A percentile compares a stretch with the other conserved stretches of the same genome.
Evolutionary conservation across 176 grass and related monocot species (phyloP).

Genomic region (Tillandsia leiboldiana): DNA sequence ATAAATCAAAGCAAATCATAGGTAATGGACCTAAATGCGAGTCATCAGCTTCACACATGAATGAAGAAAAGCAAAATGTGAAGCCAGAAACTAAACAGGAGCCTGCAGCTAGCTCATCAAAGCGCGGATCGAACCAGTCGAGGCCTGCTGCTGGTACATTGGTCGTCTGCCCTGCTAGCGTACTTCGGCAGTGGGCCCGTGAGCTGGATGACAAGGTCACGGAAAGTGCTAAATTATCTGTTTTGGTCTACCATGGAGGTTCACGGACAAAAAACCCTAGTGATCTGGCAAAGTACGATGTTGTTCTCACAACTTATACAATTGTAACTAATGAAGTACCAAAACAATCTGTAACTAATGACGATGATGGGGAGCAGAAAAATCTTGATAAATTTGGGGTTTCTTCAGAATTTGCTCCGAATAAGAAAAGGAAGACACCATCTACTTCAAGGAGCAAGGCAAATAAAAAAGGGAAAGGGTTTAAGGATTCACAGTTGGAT

Average conservation of each 20-base stretch:
- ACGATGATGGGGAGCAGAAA: constrained; percentile 59
- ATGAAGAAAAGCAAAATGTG: constrained; percentile 20
- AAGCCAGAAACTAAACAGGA: constrained; percentile 34
- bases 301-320: constrained; percentile 91
- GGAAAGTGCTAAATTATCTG: constrained; percentile 55
- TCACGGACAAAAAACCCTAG: constrained; percentile 73
- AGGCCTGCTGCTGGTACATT: constrained; percentile 90
- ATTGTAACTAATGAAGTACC: constrained; percentile 97
- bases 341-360: constrained; percentile 51
- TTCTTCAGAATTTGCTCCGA: constrained; percentile 39
- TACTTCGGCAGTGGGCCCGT: constrained; percentile 84
- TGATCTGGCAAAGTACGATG: constrained; percentile 83
- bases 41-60: constrained; percentile 17
- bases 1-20: constrained; percentile 17
- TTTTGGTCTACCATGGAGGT: constrained; percentile 96
- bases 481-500: constrained; percentile 47
- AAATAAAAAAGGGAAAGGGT: constrained; percentile 76
- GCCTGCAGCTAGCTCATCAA: constrained; percentile 29
- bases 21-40: constrained; percentile 17
- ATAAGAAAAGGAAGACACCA: constrained; percentile 60
- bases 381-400: constrained; percentile 52
- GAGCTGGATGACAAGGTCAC: constrained; percentile 76
- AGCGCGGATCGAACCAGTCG: constrained; percentile 22
- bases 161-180: constrained; percentile 89
- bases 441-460: constrained; percentile 23